phyloP scores from a whole-genome alignment of 2,329 filamentous ascomycete species.

The Didymella pinodella region DNA sequence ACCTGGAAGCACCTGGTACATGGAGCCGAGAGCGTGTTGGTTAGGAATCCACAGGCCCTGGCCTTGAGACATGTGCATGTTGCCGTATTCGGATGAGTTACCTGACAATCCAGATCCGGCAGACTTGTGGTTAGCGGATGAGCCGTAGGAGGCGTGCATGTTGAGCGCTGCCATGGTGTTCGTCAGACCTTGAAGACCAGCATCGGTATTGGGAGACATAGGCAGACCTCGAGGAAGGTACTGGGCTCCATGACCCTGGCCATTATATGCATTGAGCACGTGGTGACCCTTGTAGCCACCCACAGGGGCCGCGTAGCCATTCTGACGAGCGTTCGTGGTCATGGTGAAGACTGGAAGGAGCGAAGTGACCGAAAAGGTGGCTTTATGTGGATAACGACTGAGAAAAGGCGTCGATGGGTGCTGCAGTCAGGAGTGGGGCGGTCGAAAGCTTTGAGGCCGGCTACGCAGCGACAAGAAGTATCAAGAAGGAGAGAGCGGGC shows the following conservation, averaged over 20 bases:
- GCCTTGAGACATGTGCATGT: conserved; percentile 44
- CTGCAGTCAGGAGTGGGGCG: conserved; percentile 15
- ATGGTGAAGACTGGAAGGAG: conserved; percentile 26
- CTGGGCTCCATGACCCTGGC: conserved; percentile 43
- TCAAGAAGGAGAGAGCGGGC: conserved; percentile 27
- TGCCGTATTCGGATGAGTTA: conserved; percentile 47
- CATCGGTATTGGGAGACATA: conserved; percentile 43
- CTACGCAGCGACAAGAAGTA: conserved; percentile 24
- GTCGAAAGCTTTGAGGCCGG: conserved; percentile 18
- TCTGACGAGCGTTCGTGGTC: conserved; percentile 44
- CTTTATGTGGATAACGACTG: conserved; percentile 5
- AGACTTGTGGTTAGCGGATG: conserved; percentile 44
- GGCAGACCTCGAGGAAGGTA: conserved; percentile 50
- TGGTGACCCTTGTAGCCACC: conserved; percentile 44
- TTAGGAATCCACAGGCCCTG: conserved; percentile 51
- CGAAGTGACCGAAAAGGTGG: conserved; percentile 4
- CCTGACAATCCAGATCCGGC: conserved; percentile 42
- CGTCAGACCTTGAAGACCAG: conserved; percentile 44
- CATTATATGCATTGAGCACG: conserved; percentile 42
- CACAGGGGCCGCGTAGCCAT: conserved; percentile 37
- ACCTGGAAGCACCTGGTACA: conserved; percentile 48
- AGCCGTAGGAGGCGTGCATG: conserved; percentile 47
- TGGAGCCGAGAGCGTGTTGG: conserved; percentile 44
- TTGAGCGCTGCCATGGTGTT: conserved; percentile 49
- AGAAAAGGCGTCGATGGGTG: conserved; percentile 5